Evolutionary conservation across 2,329 filamentous ascomycete species (phyloP), one percentile per base, ranked within the genome.

Genomic region (Beauveria rudraprayagi): DNA sequence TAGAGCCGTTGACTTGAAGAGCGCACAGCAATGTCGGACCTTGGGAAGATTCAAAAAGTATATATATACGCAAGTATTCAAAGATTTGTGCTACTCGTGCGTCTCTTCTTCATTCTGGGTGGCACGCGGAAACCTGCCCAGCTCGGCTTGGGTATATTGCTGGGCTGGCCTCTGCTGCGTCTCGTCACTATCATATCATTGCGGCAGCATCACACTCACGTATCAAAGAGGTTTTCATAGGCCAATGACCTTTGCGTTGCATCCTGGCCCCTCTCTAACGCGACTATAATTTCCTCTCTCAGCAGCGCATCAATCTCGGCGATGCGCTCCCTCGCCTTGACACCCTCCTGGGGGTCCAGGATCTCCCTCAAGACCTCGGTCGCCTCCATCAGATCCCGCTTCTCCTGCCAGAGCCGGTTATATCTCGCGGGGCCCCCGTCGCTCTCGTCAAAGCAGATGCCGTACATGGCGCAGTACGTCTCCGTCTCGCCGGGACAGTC

Each of bases 401-500:
- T 55, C 41, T 61, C 58, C 30, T 55, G 51, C 51, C 58, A 61
- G 22, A 61, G 51, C 22, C 30, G 48, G 30, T 61, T 61, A 24
- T 61, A 61, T 14, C 58, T 51, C 7, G 58, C 24, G 43, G 58
- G 11, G 3, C 30, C 30, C 30, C 30, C 51, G 53, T 50, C 64
- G 34, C 56, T 56, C 5, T 63, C 54, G 41, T 67, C 67, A 62
- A 72, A 71, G 65, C 72, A 73, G 59, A 73, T 65, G 52, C 68
- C 67, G 62, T 72, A 72, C 67, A 73, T 70, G 41, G 61, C 65
- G 61, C 72, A 74, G 60, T 71, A 71, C 10, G 68, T 62, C 54
- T 68, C 66, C 65, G 66, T 70, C 65, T 72, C 69, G 51, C 73
- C 71, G 0, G 80, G 79, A 65, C 81, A 83, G 57, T 76, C 74